Base-by-base conservation (phyloP, 805 yeast species). In the Spathaspora arborariae region DNA sequence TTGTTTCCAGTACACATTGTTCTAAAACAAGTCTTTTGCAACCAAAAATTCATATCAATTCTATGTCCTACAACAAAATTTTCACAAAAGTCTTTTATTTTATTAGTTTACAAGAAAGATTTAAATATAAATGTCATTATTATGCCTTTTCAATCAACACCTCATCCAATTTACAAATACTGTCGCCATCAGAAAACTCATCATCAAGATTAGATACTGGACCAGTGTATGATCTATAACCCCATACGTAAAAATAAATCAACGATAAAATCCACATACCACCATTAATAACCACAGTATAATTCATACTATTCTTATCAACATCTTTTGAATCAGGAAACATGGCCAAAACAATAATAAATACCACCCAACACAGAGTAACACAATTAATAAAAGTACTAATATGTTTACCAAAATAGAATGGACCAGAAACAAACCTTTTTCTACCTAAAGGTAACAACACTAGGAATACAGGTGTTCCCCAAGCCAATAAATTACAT, bases 341-440 rank as follows among this genome's bases (percentile, higher is more conserved):
- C 82, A 79, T 78, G 20, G 75, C 69, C 61, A 84, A 60, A 16
- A 79, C 63, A 21, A 82, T 76, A 49, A 77, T 74, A 53, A 74
- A 83, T 0, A 59, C 49, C 42, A 79, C 74, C 70, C 79, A 84
- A 4, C 64, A 42, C 10, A 58, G 52, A 0, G 85, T 71, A 19
- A 72, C 56, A 60, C 73, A 60, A 40, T 78, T 74, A 33, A 79
- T 59, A 9, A 62, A 57, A 24, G 72, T 72, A 13, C 80, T 72
- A 60, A 67, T 56, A 30, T 60, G 44, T 13, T 68, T 62, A 22
- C 90, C 90, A 37, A 82, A 56, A 57, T 78, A 76, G 57, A 83
- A 84, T 5, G 78, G 78, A 5, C 90, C 90, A 1, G 87, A 88
- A 13, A 59, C 67, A 54, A 81, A 80, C 34, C 75, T 63, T n/a